phyloP scores from a whole-genome alignment of 768 basidiomycete genomes.

The Psilocybe sp. region DNA sequence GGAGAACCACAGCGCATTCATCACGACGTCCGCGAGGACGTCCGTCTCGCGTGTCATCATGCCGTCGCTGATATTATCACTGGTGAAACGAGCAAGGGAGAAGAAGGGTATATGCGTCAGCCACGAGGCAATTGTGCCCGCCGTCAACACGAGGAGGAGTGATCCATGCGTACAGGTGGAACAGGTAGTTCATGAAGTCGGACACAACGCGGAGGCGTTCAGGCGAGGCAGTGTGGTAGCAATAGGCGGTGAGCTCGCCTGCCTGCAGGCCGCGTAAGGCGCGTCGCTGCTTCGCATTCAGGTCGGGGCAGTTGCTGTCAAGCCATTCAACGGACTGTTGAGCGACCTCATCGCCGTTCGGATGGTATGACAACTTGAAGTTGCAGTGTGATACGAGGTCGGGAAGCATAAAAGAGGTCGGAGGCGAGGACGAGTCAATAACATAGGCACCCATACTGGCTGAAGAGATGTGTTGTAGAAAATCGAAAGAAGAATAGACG shows the following conservation, averaged over 20 bases:
- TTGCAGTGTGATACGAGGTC: conserved; percentile 53
- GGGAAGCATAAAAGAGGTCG: conserved; percentile 46
- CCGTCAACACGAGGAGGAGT: conserved; percentile 5
- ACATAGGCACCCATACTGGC: conserved; percentile 3
- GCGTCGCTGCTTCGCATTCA: conserved; percentile 39
- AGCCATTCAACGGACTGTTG: conserved; percentile 49
- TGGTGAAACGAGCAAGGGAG: too few relatives aligned
- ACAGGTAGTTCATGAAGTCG: conserved; percentile 66
- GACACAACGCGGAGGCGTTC: conserved; percentile 62
- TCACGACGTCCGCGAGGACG: conserved; percentile 59
- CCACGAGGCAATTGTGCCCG: conserved; percentile 7
- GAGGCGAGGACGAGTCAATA: conserved; percentile 6
- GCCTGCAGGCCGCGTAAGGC: conserved; percentile 60
- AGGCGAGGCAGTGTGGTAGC: conserved; percentile 54
- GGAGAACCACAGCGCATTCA: conserved; percentile 66
- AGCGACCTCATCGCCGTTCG: conserved; percentile 43
- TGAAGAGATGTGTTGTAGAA: background rate
- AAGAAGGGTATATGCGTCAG: conserved; percentile 9
- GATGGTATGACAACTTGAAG: conserved; percentile 43
- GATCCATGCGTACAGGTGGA: conserved; percentile 40
- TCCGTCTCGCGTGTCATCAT: conserved; percentile 66
- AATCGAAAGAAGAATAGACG: too few relatives aligned
- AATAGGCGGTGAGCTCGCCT: conserved; percentile 63
- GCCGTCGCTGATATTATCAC: conserved; percentile 77
- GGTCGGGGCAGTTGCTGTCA: conserved; percentile 41